phyloP scores from a whole-genome alignment of 2,329 filamentous ascomycete genomes.

The Aspergillus oerlinghausenensis region DNA sequence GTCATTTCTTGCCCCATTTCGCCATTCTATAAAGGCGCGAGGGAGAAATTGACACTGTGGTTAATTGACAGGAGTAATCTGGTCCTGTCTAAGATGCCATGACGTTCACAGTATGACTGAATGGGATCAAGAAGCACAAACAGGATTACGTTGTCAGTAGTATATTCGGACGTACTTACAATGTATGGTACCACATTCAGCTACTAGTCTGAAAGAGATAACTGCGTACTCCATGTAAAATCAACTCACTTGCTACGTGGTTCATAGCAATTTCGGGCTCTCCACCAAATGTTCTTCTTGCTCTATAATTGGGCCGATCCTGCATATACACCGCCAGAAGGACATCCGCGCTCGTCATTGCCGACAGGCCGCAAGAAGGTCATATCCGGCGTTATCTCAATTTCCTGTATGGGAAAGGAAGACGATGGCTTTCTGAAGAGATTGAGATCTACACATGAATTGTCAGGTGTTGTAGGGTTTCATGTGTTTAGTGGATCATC shows the following conservation, averaged over 20 bases:
- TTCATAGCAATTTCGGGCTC: constrained; percentile 1
- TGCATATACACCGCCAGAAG: constrained; percentile 20
- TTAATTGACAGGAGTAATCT: not conserved
- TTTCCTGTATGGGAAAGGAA: constrained; percentile 8
- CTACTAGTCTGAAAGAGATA: not conserved
- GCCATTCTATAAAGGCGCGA: not conserved
- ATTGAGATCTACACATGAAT: not conserved
- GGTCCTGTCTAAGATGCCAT: not conserved
- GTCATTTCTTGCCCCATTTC: not conserved
- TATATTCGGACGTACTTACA: not conserved
- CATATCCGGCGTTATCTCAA: not conserved
- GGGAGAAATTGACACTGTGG: not conserved
- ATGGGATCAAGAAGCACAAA: not conserved
- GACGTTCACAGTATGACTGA: not conserved
- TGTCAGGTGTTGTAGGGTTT: not conserved
- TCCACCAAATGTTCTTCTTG: constrained; percentile 10
- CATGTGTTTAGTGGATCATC: not conserved
- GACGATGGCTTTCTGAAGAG: not conserved
- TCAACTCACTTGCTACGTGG: too few relatives aligned
- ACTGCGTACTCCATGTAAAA: too few relatives aligned
- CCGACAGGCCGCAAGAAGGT: not conserved
- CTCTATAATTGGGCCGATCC: constrained; percentile 15
- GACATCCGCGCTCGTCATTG: constrained; percentile 11
- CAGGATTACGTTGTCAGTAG: not conserved
- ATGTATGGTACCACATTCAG: not conserved